Conservation (phyloP, 176 grass and related monocot species). For the Oryza glumipatula region DNA sequence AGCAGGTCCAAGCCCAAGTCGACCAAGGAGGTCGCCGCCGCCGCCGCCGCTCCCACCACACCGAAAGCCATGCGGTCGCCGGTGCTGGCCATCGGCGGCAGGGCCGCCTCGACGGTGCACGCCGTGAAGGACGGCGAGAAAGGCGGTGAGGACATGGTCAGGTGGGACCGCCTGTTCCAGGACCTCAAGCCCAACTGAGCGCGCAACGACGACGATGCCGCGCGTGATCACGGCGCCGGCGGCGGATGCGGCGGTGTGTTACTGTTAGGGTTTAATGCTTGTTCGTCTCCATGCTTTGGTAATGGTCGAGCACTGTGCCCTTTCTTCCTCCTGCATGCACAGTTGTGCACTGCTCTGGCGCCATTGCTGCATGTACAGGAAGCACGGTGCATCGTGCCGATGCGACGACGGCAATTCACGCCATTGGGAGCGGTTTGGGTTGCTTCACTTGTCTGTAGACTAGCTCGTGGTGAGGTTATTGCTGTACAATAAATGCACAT, state of each 20-base stretch:
- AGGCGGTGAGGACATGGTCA: conserved; percentile 23
- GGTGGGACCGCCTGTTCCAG: conserved; percentile 64
- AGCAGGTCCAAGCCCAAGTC: conserved; percentile 40
- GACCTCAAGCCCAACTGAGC: conserved; percentile 63
- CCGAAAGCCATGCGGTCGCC: not conserved
- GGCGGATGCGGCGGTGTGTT: not conserved
- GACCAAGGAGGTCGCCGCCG: not conserved
- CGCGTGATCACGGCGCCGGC: not conserved
- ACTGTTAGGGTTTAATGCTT: not conserved
- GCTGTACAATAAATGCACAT: not conserved
- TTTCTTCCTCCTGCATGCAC: not conserved
- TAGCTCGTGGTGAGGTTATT: not conserved
- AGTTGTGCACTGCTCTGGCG: not conserved
- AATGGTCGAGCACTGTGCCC: not conserved
- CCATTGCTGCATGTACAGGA: not conserved
- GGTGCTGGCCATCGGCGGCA: not conserved
- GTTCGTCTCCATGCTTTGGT: not conserved
- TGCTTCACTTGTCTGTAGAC: not conserved
- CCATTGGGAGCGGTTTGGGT: not conserved
- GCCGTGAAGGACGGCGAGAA: conserved; percentile 33
- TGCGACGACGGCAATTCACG: not conserved
- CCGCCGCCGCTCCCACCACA: not conserved
- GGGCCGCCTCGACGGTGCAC: conserved; percentile 49
- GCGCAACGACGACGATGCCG: not conserved
- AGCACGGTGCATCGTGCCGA: not conserved